Conservation (phyloP, 306 rosid genomes). For the Prunus kanzakura region DNA sequence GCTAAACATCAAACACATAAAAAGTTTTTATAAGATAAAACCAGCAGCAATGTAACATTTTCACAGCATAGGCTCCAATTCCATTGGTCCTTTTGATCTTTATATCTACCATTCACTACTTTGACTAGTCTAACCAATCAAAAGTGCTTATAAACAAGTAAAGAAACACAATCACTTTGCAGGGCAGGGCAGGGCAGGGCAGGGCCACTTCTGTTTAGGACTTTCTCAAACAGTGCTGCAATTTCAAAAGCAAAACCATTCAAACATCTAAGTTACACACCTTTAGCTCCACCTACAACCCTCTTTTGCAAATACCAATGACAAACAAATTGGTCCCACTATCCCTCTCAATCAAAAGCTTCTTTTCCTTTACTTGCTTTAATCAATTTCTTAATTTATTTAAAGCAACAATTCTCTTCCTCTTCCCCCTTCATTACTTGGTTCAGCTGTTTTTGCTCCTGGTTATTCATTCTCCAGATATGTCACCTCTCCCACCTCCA, state of each 20-base stretch:
- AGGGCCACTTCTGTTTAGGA: slow-evolving; percentile 2
- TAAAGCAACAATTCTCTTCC: slow-evolving; percentile 19
- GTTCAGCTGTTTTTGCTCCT: neutral
- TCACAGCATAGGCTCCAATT: neutral
- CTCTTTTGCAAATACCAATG: slow-evolving; percentile 43
- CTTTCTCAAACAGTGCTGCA: slow-evolving; percentile 33
- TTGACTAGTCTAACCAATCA: slow-evolving; percentile 25
- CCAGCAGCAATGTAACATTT: neutral
- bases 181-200: neutral
- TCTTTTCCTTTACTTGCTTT: slow-evolving; percentile 41
- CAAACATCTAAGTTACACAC: slow-evolving; percentile 35
- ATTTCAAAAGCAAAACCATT: slow-evolving; percentile 41
- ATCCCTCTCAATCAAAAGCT: slow-evolving; percentile 41
- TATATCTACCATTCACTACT: slow-evolving; percentile 9
- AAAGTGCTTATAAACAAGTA: slow-evolving; percentile 19
- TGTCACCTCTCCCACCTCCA: slow-evolving; percentile 42
- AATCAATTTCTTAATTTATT: slow-evolving; percentile 22
- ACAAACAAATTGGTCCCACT: slow-evolving; percentile 44
- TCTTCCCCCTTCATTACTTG: slow-evolving; percentile 22
- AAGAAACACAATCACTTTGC: slow-evolving; percentile 17
- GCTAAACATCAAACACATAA: slow-evolving; percentile 11
- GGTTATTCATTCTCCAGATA: slow-evolving; percentile 11
- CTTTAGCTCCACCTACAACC: slow-evolving; percentile 37
- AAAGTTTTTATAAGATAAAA: neutral
- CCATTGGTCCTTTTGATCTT: slow-evolving; percentile 23